Evolutionary conservation across 1,284 basidiomycete genomes (phyloP).

Genomic region (Neonothopanus nambi): DNA sequence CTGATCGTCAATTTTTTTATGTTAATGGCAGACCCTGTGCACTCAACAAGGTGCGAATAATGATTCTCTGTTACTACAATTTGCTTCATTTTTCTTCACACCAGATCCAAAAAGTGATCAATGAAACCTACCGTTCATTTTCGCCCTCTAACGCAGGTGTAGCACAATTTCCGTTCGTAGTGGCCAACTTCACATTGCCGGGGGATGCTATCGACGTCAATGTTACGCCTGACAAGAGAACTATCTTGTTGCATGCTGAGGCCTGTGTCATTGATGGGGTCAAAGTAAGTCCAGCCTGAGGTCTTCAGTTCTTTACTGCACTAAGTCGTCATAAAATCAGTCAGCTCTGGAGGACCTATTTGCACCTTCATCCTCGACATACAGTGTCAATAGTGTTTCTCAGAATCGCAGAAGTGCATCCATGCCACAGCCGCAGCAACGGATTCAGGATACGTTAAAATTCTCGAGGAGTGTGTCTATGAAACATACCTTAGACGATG

Average conservation of each 20-base stretch:
- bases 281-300: constrained; percentile 52
- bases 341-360: constrained; percentile 52
- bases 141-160: constrained; percentile 44
- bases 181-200: constrained; percentile 84
- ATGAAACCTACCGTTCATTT: constrained; percentile 88
- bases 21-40: constrained; percentile 92
- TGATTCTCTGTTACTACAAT: no score
- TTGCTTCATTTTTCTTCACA: neutral
- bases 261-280: constrained; percentile 77
- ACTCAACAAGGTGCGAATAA: constrained; percentile 59
- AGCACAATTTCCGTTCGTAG: constrained; percentile 78
- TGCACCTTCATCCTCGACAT: constrained; percentile 70
- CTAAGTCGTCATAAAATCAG: neutral
- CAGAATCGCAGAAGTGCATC: neutral
- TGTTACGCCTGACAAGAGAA: constrained; percentile 95
- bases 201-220: constrained; percentile 80
- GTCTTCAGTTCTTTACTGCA: neutral
- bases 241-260: constrained; percentile 91
- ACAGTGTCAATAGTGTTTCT: constrained; percentile 43
- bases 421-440: neutral
- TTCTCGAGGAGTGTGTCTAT: neutral
- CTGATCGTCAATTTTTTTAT: constrained; percentile 93
- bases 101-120: constrained; percentile 83
- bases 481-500: neutral
- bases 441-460: neutral